These are phyloP conservation scores for Fusarium sp. DNA, from an alignment of 2,329 filamentous ascomycete genomes.

Conservation along the genomic window DNA sequence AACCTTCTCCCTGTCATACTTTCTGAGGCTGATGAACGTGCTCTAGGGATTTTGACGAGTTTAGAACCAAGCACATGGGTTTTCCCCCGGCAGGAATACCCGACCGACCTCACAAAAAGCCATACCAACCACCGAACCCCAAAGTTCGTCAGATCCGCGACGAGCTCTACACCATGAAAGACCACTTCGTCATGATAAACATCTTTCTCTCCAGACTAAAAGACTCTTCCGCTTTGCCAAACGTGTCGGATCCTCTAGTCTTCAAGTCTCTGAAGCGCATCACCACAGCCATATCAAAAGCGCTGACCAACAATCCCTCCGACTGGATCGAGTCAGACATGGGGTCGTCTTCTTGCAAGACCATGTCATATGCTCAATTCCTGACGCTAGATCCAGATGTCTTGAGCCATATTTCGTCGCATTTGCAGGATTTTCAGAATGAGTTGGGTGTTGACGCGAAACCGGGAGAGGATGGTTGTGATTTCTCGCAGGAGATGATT, in stretches of 20 bases:
- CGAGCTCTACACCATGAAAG: slow-evolving; percentile 35
- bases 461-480: neutral
- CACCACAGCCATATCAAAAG: slow-evolving; percentile 21
- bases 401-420: slow-evolving; percentile 12
- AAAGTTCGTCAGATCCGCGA: slow-evolving; percentile 19
- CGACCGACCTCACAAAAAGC: neutral
- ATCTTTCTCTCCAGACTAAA: slow-evolving; percentile 9
- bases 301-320: slow-evolving; percentile 35
- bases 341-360: neutral
- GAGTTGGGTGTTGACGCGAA: slow-evolving; percentile 13
- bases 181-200: slow-evolving; percentile 8
- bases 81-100: neutral
- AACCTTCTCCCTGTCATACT: fast-evolving
- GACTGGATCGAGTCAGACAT: slow-evolving; percentile 40
- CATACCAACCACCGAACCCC: slow-evolving; percentile 11
- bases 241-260: neutral
- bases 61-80: slow-evolving; percentile 18
- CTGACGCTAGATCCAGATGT: slow-evolving; percentile 26
- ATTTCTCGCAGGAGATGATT: slow-evolving; percentile 10
- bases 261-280: slow-evolving; percentile 4
- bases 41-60: slow-evolving; percentile 33
- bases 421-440: slow-evolving; percentile 21
- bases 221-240: neutral
- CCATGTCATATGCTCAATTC: slow-evolving; percentile 31
- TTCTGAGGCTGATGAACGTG: neutral